Evolutionary conservation across 2,329 filamentous ascomycete species (phyloP).

Genomic region (Penicillium olsonii): DNA sequence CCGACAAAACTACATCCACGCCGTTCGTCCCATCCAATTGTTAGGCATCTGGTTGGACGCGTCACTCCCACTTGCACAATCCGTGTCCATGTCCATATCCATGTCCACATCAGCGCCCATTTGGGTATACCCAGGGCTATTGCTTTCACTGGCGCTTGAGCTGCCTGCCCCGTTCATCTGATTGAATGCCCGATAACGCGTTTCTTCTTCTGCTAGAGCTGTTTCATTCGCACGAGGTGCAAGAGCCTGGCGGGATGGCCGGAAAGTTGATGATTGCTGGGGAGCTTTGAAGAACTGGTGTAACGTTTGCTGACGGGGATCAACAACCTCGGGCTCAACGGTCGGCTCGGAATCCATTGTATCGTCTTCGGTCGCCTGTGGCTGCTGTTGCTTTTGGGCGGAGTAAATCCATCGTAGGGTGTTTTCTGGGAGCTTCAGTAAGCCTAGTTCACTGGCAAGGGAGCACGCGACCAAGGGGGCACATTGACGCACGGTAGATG

Average conservation of each 20-base stretch:
- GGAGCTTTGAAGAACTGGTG: conserved; percentile 41
- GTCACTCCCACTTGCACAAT: conserved; percentile 17
- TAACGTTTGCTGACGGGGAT: conserved; percentile 44
- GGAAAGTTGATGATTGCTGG: conserved; percentile 18
- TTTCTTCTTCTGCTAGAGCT: conserved; percentile 14
- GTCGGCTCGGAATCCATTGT: conserved; percentile 26
- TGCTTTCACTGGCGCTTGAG: conserved; percentile 23
- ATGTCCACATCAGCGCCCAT: conserved; percentile 32
- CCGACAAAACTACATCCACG: conserved; percentile 32
- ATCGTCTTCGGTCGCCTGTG: conserved; percentile 19
- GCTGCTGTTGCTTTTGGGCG: conserved; percentile 37
- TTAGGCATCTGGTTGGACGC: conserved; percentile 20
- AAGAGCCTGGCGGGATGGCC: conserved; percentile 22
- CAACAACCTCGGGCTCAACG: conserved; percentile 29
- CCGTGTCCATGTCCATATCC: conserved; percentile 33
- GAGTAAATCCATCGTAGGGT: conserved; percentile 46
- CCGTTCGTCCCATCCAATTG: conserved; percentile 30
- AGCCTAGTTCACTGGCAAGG: conserved; percentile 11
- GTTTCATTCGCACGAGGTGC: conserved; percentile 26
- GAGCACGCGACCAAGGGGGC: neutral
- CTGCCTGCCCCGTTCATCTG: conserved; percentile 17
- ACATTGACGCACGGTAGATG: conserved; percentile 55
- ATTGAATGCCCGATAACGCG: conserved; percentile 23
- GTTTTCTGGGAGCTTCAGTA: conserved; percentile 37
- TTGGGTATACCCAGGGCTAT: conserved; percentile 22